A percentile compares a stretch with the other conserved stretches of the same genome.
phyloP scores from a whole-genome alignment of 1,284 basidiomycete genomes.

The Phylloboletellus chloephorus region DNA sequence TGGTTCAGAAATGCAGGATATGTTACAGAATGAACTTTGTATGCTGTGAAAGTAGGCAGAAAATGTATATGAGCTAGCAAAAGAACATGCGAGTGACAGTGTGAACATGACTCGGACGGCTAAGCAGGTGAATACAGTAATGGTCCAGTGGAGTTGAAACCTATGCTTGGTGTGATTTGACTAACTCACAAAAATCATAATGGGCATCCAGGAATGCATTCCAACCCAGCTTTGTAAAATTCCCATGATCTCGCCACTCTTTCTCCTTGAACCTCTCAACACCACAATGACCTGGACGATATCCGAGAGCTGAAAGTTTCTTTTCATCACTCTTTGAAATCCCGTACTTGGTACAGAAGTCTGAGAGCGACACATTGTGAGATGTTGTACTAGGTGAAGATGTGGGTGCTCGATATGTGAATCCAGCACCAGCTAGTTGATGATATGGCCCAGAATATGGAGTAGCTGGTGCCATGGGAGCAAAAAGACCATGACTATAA shows the following conservation, averaged over 20 bases:
- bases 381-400: not conserved
- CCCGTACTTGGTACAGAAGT: not conserved
- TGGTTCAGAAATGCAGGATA: conserved; percentile 4
- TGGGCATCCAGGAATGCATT: not conserved
- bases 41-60: not conserved
- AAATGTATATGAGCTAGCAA: not conserved
- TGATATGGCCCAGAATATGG: not conserved
- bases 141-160: not conserved
- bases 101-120: not conserved
- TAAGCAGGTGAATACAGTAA: not conserved
- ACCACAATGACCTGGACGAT: not conserved
- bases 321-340: not conserved
- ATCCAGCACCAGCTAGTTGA: not conserved
- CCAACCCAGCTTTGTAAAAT: not conserved
- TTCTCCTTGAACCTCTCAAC: not conserved
- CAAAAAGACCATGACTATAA: not conserved
- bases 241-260: not conserved
- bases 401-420: not conserved
- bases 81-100: not conserved
- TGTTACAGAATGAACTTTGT: not conserved
- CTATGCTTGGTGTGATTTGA: not conserved
- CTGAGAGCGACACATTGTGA: not conserved
- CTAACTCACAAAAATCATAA: not conserved
- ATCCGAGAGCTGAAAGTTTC: not conserved
- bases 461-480: not conserved